Evolutionary conservation across 1,139 yeast genomes (phyloP), one percentile per base, ranked within the genome.

Genomic region (Lodderomyces metapsilosis): DNA sequence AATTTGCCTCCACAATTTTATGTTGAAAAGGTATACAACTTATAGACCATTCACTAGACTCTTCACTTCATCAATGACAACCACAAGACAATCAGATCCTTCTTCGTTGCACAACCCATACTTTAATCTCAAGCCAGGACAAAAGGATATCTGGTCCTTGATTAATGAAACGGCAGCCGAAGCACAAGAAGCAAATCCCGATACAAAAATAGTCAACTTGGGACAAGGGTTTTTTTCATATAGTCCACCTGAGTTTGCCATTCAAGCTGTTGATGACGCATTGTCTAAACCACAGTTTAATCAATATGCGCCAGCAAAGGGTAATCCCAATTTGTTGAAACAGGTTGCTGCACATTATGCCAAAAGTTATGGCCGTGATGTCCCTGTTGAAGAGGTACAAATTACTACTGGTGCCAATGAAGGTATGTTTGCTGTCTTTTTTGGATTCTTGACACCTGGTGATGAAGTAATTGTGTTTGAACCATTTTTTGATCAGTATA

Each of bases 171-270:
- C 97, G 1, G 98, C 98, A 0, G 96, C 96, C 3, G 52, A 46
- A 27, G 88, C 95, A 11, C 80, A 78, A 41, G 65, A 64, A 35
- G 79, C 77, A 43, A 66, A 80, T 23, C 88, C 88, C 13, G 73
- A 83, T 50, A 84, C 88, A 37, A 37, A 37, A 17, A 80, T 91
- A 43, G 83, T 84, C 50, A 92, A 92, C 55, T 75, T 92, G 46
- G 98, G 98, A 30, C 98, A 92, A 62, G 98, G 98, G 1, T 92
- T 92, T 64, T 92, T 92, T 71, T 88, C 96, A 2, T 92, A 91
- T 61, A 78, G 89, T 32, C 97, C 98, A 2, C 98, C 98, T 0
- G 78, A 79, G 16, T 92, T 92, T 64, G 96, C 95, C 11, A 71
- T 86, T 47, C 73, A 79, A 12, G 95, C 96, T 2, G 95, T 92